A percentile compares a stretch with the other conserved stretches of the same genome.
Conservation (phyloP, 768 basidiomycete genomes). For the Rhodotorula taiwanensis region DNA sequence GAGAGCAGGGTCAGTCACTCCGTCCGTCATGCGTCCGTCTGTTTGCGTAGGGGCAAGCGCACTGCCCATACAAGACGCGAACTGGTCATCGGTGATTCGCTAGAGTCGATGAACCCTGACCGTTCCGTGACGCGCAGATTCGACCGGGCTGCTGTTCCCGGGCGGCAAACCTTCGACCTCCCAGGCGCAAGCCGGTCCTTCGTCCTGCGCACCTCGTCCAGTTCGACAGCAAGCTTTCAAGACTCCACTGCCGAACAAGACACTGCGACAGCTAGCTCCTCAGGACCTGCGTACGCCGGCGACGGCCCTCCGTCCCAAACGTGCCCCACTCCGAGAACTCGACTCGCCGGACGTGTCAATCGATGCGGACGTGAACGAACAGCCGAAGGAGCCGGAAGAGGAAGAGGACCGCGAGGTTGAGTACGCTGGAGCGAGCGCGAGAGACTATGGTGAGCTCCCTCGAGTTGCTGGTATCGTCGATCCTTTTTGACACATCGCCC, state of each 20-base stretch:
- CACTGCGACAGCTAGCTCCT: background rate
- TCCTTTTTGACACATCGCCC: background rate
- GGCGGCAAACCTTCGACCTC: constrained; percentile 6
- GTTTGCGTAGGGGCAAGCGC: too few species aligned
- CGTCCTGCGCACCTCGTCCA: background rate
- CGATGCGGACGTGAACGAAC: constrained; percentile 3
- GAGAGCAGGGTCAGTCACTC: background rate
- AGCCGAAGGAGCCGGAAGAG: background rate
- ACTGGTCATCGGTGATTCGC: too few species aligned
- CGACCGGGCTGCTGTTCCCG: constrained; percentile 11
- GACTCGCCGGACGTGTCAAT: constrained; percentile 6
- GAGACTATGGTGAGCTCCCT: constrained; percentile 4
- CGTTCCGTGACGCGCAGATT: background rate
- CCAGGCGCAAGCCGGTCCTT: constrained; percentile 2
- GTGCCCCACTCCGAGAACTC: background rate
- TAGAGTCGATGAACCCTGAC: background rate
- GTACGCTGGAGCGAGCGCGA: constrained; percentile 11
- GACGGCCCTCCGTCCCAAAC: background rate
- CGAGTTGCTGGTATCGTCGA: background rate
- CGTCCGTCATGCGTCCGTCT: too few species aligned
- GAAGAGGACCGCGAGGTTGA: constrained; percentile 12
- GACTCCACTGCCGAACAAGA: constrained; percentile 3
- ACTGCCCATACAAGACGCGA: too few species aligned
- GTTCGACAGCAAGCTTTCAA: constrained; percentile 2
- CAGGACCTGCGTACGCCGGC: constrained; percentile 7